A percentile compares a stretch with the other conserved stretches of the same genome.
phyloP scores from a whole-genome alignment of 768 basidiomycete species.

The Lentinus brumalis region DNA sequence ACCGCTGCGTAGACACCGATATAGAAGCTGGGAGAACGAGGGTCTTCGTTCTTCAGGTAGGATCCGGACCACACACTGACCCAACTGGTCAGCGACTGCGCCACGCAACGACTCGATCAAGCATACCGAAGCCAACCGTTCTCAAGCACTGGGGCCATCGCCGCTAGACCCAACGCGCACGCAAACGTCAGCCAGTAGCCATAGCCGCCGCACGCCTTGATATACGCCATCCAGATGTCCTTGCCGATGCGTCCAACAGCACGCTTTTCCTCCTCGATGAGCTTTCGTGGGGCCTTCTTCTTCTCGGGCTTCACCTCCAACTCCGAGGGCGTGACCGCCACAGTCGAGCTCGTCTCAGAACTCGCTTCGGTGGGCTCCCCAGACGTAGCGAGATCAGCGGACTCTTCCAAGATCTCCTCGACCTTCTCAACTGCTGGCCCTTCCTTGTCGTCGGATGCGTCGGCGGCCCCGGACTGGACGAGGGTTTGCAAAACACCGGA shows the following conservation, averaged over 20 bases:
- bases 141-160: slow-evolving; percentile 46
- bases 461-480: slow-evolving; percentile 55
- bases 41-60: slow-evolving; percentile 21
- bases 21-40: slow-evolving; percentile 50
- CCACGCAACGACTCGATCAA: slow-evolving; percentile 18
- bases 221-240: slow-evolving; percentile 48
- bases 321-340: slow-evolving; percentile 35
- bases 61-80: slow-evolving; percentile 44
- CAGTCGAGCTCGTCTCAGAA: slow-evolving; percentile 49
- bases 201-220: slow-evolving; percentile 41
- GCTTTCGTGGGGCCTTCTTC: slow-evolving; percentile 72
- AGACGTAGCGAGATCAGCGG: slow-evolving; percentile 20
- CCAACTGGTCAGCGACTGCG: slow-evolving; percentile 1
- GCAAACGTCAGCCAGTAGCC: slow-evolving; percentile 43
- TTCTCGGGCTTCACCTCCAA: slow-evolving; percentile 30
- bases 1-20: slow-evolving; percentile 72
- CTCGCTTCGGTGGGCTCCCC: slow-evolving; percentile 20
- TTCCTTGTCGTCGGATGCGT: slow-evolving; percentile 47
- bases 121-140: slow-evolving; percentile 48
- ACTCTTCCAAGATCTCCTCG: slow-evolving; percentile 33
- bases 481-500: slow-evolving; percentile 69
- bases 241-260: slow-evolving; percentile 49
- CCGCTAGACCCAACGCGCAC: slow-evolving; percentile 37
- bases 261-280: slow-evolving; percentile 68
- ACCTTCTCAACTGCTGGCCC: slow-evolving; percentile 39